Conservation (phyloP, 352 stramenopile genomes). For the Phytophthora agathidicida region DNA sequence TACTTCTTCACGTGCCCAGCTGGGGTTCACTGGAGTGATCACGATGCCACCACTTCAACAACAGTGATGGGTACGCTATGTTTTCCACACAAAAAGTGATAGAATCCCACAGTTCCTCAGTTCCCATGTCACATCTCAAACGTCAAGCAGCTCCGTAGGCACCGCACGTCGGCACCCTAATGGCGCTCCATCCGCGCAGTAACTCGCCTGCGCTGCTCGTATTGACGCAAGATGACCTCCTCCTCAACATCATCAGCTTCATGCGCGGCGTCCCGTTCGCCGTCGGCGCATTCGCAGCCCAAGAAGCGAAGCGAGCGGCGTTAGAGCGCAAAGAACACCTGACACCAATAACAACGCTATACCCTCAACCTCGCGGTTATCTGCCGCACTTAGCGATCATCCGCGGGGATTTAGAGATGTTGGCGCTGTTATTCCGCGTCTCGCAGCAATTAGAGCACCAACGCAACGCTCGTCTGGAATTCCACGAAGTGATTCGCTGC, state of each 20-base stretch:
- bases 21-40: conserved; percentile 4
- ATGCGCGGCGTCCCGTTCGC: conserved; percentile 35
- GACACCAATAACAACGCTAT: conserved; percentile 12
- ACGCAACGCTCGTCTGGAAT: conserved; percentile 29
- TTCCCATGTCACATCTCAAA: conserved; percentile 2
- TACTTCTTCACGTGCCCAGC: neutral
- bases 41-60: conserved; percentile 8
- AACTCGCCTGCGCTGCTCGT: conserved; percentile 29
- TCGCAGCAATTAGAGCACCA: conserved; percentile 17
- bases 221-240: conserved; percentile 27
- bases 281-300: conserved; percentile 29
- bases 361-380: conserved; percentile 34
- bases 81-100: neutral
- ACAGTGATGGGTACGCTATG: conserved; percentile 5
- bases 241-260: conserved; percentile 33
- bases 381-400: conserved; percentile 40
- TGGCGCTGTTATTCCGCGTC: conserved; percentile 15
- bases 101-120: too few species aligned
- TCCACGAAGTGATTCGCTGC: conserved; percentile 40
- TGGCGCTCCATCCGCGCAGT: conserved; percentile 13
- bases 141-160: neutral
- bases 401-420: conserved; percentile 26
- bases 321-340: neutral
- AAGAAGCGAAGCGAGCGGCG: conserved; percentile 3
- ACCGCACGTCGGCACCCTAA: too few species aligned